A percentile compares a stretch with the other conserved stretches of the same genome.
Evolutionary conservation across 805 yeast species (phyloP).

Genomic region (Schizosaccharomyces japonicus): DNA sequence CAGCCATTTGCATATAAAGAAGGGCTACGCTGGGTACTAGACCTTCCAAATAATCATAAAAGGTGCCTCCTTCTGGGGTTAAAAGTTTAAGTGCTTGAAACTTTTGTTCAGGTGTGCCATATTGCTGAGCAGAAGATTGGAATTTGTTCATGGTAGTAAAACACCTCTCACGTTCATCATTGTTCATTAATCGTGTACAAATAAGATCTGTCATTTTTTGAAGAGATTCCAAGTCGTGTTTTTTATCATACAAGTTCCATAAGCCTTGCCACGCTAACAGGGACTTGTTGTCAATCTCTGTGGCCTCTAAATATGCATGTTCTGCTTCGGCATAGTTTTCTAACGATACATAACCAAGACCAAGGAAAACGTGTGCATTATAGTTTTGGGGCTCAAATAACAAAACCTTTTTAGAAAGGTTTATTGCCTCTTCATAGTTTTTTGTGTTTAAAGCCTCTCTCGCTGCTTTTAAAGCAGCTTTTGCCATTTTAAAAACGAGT

Average conservation of each 20-base stretch:
- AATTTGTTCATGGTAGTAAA: slow-evolving; percentile 10
- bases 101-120: slow-evolving; percentile 8
- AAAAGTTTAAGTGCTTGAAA: slow-evolving; percentile 10
- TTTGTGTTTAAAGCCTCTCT: slow-evolving; percentile 18
- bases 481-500: too few relatives aligned
- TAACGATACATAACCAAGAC: slow-evolving; percentile 9
- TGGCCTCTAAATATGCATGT: slow-evolving; percentile 23
- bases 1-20: slow-evolving; percentile 12
- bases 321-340: slow-evolving; percentile 24
- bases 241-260: slow-evolving; percentile 14
- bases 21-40: slow-evolving; percentile 13
- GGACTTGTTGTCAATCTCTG: slow-evolving; percentile 22
- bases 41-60: slow-evolving; percentile 14
- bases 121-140: slow-evolving; percentile 7
- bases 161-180: slow-evolving; percentile 12
- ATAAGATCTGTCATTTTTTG: slow-evolving; percentile 11
- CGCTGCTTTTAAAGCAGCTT: slow-evolving; percentile 11
- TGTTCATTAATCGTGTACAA: slow-evolving; percentile 9
- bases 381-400: slow-evolving; percentile 32
- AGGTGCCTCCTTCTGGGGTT: slow-evolving; percentile 14
- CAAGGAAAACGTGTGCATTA: slow-evolving; percentile 27
- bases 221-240: slow-evolving; percentile 9
- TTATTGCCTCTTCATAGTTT: slow-evolving; percentile 40
- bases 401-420: slow-evolving; percentile 31
- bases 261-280: slow-evolving; percentile 67